These are phyloP conservation scores for Coniochaeta sp. DNA, from an alignment of 2,329 filamentous ascomycete species.

Conservation along the genomic window DNA sequence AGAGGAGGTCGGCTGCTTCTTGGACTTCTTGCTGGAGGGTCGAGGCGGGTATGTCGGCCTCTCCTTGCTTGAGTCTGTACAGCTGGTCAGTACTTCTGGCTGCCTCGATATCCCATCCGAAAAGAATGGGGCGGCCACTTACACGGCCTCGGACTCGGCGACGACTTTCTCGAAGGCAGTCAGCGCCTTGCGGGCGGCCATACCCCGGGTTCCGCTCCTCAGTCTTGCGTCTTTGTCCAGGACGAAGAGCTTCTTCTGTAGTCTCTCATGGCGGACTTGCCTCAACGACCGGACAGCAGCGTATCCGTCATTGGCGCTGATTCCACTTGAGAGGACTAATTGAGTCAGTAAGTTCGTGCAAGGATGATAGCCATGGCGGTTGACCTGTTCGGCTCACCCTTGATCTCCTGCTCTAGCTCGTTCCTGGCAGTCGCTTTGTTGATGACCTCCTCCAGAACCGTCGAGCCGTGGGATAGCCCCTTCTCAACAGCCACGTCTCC, in stretches of 20 bases:
- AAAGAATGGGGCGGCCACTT: constrained; percentile 14
- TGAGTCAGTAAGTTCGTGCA: not conserved
- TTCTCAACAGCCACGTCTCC: constrained; percentile 6
- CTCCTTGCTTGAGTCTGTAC: constrained; percentile 39
- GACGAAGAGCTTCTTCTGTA: constrained; percentile 57
- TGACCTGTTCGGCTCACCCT: constrained; percentile 30
- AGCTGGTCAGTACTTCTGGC: constrained; percentile 1
- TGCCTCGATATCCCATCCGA: not conserved
- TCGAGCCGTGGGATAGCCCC: constrained; percentile 11
- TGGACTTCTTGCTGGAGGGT: constrained; percentile 58
- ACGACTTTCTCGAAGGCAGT: constrained; percentile 61
- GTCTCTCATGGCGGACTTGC: constrained; percentile 52
- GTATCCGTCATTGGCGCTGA: constrained; percentile 50
- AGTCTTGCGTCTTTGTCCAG: constrained; percentile 67
- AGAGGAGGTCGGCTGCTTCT: constrained; percentile 61
- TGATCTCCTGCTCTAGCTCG: constrained; percentile 52
- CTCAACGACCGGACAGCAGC: constrained; percentile 55
- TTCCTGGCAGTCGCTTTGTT: constrained; percentile 50
- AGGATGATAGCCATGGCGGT: not conserved
- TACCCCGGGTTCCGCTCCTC: constrained; percentile 66
- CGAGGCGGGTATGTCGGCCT: constrained; percentile 48
- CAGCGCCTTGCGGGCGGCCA: constrained; percentile 69
- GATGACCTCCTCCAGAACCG: constrained; percentile 62
- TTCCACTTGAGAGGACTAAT: constrained; percentile 48
- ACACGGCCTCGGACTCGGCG: constrained; percentile 47